phyloP scores from a whole-genome alignment of 257 asterid genomes.

The Nicotiana paniculata region DNA sequence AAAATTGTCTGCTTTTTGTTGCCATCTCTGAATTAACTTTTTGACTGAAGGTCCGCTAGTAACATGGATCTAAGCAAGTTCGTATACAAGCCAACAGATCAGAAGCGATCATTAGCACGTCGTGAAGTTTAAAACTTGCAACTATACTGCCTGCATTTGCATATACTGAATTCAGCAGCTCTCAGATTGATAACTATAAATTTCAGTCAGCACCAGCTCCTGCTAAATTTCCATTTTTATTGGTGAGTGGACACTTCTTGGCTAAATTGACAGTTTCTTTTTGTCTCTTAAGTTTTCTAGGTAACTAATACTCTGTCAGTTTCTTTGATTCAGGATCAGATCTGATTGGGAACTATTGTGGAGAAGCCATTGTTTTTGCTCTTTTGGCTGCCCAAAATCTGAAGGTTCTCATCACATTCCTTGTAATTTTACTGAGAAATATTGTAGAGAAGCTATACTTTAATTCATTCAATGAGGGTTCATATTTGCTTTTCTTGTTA shows the following conservation, averaged over 20 bases:
- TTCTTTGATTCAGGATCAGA: slow-evolving; percentile 1
- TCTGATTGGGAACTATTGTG: not conserved
- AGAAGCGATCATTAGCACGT: slow-evolving; percentile 22
- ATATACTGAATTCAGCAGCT: not conserved
- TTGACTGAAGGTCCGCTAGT: slow-evolving; percentile 28
- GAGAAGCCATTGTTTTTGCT: not conserved
- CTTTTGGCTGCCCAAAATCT: not conserved
- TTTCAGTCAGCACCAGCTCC: not conserved
- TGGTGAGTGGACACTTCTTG: not conserved
- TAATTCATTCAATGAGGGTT: too few species aligned
- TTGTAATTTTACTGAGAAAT: not conserved
- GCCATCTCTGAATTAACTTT: not conserved
- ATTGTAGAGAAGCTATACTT: too few species aligned
- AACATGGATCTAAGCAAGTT: slow-evolving; percentile 39
- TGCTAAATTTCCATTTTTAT: not conserved
- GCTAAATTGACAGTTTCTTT: not conserved
- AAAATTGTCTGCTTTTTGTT: not conserved
- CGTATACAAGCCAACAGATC: slow-evolving; percentile 31
- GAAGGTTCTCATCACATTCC: not conserved
- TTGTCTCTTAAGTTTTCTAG: not conserved
- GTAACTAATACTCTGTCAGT: not conserved
- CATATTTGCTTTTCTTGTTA: too few species aligned
- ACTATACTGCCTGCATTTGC: not conserved
- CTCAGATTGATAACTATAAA: not conserved
- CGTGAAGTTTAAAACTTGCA: slow-evolving; percentile 20